phyloP scores from a whole-genome alignment of 2,329 filamentous ascomycete species.

The Calonectria hongkongensis region DNA sequence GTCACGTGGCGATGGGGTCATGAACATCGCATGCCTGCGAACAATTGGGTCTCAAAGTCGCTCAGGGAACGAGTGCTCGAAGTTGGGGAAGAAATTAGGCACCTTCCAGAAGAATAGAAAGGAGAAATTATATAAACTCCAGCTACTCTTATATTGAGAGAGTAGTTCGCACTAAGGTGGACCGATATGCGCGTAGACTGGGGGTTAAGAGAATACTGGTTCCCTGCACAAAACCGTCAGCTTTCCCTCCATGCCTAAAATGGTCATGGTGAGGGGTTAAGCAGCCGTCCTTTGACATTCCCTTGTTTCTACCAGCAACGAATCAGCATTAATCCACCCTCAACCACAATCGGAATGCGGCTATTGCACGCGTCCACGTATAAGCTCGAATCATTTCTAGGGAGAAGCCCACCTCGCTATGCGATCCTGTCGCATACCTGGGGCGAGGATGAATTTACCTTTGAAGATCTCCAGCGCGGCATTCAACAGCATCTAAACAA shows the following conservation, averaged over 20 bases:
- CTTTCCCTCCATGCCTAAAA: not conserved
- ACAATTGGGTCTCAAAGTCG: no score
- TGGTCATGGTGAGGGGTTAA: not conserved
- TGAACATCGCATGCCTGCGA: no score
- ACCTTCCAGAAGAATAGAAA: no score
- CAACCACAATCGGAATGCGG: constrained; percentile 40
- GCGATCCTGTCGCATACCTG: constrained; percentile 54
- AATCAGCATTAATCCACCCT: not conserved
- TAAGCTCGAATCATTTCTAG: constrained; percentile 44
- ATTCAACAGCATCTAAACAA: constrained; percentile 11
- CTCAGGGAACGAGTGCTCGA: no score
- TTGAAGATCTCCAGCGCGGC: constrained; percentile 46
- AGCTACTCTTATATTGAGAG: no score
- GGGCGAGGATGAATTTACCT: constrained; percentile 51
- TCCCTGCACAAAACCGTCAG: no score
- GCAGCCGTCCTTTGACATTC: not conserved
- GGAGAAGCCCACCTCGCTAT: constrained; percentile 43
- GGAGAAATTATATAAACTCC: no score
- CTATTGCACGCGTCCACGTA: constrained; percentile 49
- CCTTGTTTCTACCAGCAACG: not conserved
- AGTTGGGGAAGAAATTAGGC: no score
- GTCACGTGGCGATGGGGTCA: no score
- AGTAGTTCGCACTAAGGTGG: no score
- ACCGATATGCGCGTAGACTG: no score
- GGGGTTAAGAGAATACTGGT: no score